Conservation (phyloP, 2,329 filamentous ascomycete species). For the Immersiporthe knoxdaviesiana region DNA sequence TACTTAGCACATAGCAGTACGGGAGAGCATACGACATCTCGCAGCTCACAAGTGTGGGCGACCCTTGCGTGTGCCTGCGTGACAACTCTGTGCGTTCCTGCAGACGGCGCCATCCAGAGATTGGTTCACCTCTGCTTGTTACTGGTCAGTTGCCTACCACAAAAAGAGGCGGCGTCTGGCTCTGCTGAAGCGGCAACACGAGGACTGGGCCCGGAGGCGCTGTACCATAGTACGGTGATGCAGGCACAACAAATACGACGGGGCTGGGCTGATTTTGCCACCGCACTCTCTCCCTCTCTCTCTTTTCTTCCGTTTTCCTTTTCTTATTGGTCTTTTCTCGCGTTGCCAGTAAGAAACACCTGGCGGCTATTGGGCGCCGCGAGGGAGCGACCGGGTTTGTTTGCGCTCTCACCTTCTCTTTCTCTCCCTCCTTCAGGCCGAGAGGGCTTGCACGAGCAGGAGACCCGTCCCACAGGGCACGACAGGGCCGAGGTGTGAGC, state of each 20-base stretch:
- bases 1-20: too few species aligned
- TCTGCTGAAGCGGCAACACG: slow-evolving; percentile 20
- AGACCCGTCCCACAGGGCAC: slow-evolving; percentile 6
- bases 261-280: slow-evolving; percentile 19
- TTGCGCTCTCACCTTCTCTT: neutral
- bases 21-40: slow-evolving; percentile 29
- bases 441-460: neutral
- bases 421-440: neutral
- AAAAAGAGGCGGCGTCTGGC: slow-evolving; percentile 19
- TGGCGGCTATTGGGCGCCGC: slow-evolving; percentile 9
- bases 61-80: slow-evolving; percentile 12
- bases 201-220: slow-evolving; percentile 15
- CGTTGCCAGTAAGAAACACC: neutral
- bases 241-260: slow-evolving; percentile 22
- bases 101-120: slow-evolving; percentile 20
- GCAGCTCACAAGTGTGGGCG: slow-evolving; percentile 26
- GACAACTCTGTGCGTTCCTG: slow-evolving; percentile 14
- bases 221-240: slow-evolving; percentile 10
- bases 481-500: slow-evolving; percentile 16
- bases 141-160: slow-evolving; percentile 21
- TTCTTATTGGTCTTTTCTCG: too few species aligned
- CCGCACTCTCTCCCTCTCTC: slow-evolving; percentile 2
- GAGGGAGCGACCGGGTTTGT: neutral
- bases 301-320: neutral
- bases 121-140: slow-evolving; percentile 4